Conservation (phyloP, 257 asterid genomes). For the Nicotiana obtusifolia region DNA sequence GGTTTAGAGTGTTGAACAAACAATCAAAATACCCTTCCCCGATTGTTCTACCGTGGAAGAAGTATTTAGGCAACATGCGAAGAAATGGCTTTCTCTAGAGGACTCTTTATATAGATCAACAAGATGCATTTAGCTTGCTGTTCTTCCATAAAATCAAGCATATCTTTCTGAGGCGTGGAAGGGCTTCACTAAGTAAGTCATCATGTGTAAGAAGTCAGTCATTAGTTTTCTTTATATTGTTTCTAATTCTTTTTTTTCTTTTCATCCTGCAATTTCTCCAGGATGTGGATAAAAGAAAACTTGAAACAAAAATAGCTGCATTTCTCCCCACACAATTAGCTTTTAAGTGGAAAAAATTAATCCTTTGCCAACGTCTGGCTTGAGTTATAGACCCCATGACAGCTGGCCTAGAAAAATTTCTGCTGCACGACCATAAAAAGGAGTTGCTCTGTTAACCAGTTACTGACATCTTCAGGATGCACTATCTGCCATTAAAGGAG, state of each 20-base stretch:
- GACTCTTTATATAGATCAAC: neutral
- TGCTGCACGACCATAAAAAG: constrained; percentile 3
- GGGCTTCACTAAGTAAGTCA: neutral
- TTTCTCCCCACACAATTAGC: neutral
- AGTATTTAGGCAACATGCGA: neutral
- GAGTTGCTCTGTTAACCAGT: constrained; percentile 5
- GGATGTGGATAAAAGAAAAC: neutral
- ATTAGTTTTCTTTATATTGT: neutral
- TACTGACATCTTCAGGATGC: constrained; percentile 56
- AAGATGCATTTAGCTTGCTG: neutral
- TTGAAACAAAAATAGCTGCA: neutral
- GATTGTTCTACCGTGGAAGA: neutral
- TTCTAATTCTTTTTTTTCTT: neutral
- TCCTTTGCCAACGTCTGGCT: neutral
- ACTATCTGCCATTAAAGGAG: constrained; percentile 74
- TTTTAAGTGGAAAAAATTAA: neutral
- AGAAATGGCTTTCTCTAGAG: neutral
- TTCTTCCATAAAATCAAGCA: neutral
- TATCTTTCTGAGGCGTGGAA: neutral
- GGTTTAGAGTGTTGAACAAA: neutral
- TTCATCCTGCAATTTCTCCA: neutral
- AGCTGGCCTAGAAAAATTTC: neutral
- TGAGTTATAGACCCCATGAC: neutral
- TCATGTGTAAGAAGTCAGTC: neutral
- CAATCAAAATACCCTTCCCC: neutral